A percentile compares a stretch with the other conserved stretches of the same genome.
phyloP scores from a whole-genome alignment of 306 rosid species.

The Mimosa pudica region DNA sequence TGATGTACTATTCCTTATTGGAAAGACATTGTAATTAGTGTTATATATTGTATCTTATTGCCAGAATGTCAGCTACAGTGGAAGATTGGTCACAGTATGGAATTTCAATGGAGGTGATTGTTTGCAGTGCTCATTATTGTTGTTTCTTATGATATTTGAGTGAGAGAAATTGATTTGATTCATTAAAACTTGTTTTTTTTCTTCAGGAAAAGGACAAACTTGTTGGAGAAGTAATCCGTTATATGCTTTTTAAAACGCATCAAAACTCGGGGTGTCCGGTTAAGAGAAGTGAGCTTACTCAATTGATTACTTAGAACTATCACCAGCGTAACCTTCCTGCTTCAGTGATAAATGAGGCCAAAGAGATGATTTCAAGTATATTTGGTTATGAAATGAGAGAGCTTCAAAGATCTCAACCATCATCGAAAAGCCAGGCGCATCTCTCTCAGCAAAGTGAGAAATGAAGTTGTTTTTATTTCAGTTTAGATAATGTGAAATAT shows the following conservation, averaged over 20 bases:
- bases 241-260: conserved; percentile 80
- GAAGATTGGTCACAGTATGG: conserved; percentile 13
- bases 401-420: conserved; percentile 74
- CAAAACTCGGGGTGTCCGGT: conserved; percentile 84
- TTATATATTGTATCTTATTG: background rate
- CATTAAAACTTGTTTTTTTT: background rate
- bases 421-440: conserved; percentile 59
- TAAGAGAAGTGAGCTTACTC: conserved; percentile 87
- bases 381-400: conserved; percentile 91
- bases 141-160: background rate
- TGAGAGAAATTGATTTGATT: background rate
- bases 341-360: conserved; percentile 72
- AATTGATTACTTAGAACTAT: conserved; percentile 74
- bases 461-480: background rate
- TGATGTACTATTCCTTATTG: background rate
- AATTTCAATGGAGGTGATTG: conserved; percentile 18
- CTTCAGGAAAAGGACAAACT: conserved; percentile 85
- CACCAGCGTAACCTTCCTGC: conserved; percentile 75
- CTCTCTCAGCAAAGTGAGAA: conserved; percentile 69
- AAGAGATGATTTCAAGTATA: conserved; percentile 57
- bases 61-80: background rate
- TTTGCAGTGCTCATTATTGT: background rate
- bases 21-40: background rate
- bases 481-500: background rate
- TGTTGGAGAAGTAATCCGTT: conserved; percentile 79